These are phyloP conservation scores for Aspergillus oerlinghausenensis DNA, from an alignment of 2,329 filamentous ascomycete species.

Conservation along the genomic window DNA sequence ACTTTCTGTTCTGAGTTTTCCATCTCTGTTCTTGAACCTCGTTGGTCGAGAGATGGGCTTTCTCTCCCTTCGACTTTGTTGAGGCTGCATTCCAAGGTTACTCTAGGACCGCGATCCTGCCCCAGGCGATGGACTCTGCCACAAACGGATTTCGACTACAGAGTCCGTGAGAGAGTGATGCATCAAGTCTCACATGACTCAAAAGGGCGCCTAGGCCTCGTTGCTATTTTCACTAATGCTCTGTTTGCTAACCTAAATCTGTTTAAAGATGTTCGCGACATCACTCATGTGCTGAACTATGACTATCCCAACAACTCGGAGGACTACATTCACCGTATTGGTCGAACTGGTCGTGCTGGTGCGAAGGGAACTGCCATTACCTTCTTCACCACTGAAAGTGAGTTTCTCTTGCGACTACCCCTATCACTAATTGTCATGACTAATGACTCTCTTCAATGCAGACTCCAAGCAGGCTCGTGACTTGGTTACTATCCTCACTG, in stretches of 20 bases:
- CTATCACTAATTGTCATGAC: slow-evolving; percentile 1
- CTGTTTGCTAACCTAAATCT: slow-evolving; percentile 70
- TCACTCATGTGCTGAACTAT: slow-evolving; percentile 99
- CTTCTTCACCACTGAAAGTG: slow-evolving; percentile 98
- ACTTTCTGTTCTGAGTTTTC: slow-evolving; percentile 55
- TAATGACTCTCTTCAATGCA: slow-evolving; percentile 33
- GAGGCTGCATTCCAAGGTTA: slow-evolving; percentile 73
- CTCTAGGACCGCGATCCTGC: slow-evolving; percentile 60
- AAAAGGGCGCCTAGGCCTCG: slow-evolving; percentile 48
- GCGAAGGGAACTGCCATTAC: slow-evolving; percentile 94
- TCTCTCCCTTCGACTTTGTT: slow-evolving; percentile 57
- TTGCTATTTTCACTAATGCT: slow-evolving; percentile 44
- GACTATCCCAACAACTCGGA: slow-evolving; percentile 94
- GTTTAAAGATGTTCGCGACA: slow-evolving; percentile 97
- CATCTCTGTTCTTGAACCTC: slow-evolving; percentile 59
- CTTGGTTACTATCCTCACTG: slow-evolving; percentile 83
- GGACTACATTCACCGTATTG: slow-evolving; percentile 66
- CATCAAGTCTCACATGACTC: slow-evolving; percentile 58
- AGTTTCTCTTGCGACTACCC: slow-evolving; percentile 42
- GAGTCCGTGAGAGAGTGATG: slow-evolving; percentile 53
- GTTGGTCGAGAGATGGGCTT: slow-evolving; percentile 72
- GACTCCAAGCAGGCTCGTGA: slow-evolving; percentile 95
- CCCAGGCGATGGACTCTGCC: slow-evolving; percentile 48
- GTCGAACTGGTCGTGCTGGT: slow-evolving; percentile 68
- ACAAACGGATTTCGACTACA: slow-evolving; percentile 39